A percentile compares a stretch with the other conserved stretches of the same genome.
phyloP scores from a whole-genome alignment of 352 stramenopile species.

The Phytopythium litorale region DNA sequence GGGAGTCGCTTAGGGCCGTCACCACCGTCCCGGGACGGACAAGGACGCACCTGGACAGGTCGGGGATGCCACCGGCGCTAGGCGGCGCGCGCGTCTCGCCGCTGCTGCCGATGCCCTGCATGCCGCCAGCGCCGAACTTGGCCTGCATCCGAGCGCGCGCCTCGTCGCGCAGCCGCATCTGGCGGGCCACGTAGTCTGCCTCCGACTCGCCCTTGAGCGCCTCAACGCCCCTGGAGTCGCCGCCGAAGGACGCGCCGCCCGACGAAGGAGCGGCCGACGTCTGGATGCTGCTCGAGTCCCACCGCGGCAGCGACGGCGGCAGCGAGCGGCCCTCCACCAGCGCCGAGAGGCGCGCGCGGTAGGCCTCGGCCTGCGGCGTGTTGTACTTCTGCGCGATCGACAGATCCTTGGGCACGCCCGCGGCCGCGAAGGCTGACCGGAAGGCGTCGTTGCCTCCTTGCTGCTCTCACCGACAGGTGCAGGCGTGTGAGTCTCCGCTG shows the following conservation, averaged over 20 bases:
- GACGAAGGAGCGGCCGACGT: constrained; percentile 20
- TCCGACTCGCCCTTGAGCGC: constrained; percentile 80
- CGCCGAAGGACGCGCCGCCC: constrained; percentile 25
- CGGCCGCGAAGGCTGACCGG: constrained; percentile 49
- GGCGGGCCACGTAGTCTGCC: constrained; percentile 67
- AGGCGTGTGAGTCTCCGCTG: too few relatives aligned
- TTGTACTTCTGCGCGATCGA: constrained; percentile 85
- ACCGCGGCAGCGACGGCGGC: constrained; percentile 50
- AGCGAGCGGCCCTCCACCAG: constrained; percentile 52
- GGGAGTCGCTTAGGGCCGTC: background rate
- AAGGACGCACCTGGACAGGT: constrained; percentile 35
- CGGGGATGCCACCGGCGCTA: constrained; percentile 32
- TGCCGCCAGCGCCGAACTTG: constrained; percentile 71
- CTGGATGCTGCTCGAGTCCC: constrained; percentile 50
- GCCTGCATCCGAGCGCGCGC: constrained; percentile 73
- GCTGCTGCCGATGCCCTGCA: constrained; percentile 77
- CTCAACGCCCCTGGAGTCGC: constrained; percentile 68
- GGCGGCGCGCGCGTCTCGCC: constrained; percentile 50
- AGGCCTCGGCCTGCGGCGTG: constrained; percentile 74
- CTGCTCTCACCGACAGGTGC: constrained; percentile 4
- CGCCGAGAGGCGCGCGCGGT: constrained; percentile 53
- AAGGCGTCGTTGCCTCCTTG: constrained; percentile 76
- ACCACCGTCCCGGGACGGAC: background rate
- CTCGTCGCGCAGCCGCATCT: constrained; percentile 72
- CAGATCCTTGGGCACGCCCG: constrained; percentile 65